phyloP scores from a whole-genome alignment of 2,329 filamentous ascomycete genomes.

The Rhexocercosporidium sp. region DNA sequence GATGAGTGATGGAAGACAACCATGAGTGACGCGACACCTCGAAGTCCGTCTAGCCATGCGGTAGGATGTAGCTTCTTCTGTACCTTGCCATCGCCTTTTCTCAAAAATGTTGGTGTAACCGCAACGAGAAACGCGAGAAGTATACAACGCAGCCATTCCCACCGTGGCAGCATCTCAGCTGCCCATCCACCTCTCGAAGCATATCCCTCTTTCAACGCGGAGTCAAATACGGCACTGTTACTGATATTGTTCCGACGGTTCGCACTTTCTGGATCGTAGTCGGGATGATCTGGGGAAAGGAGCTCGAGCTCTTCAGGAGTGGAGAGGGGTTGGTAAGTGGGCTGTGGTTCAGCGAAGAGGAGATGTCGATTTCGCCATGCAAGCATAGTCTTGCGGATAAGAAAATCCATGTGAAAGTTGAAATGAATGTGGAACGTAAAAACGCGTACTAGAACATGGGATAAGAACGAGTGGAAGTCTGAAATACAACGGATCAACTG shows the following conservation, averaged over 20 bases:
- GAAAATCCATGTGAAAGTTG: constrained; percentile 2
- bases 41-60: constrained; percentile 51
- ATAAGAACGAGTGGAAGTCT: not conserved
- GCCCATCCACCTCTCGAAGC: not conserved
- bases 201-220: constrained; percentile 2
- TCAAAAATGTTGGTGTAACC: constrained; percentile 4
- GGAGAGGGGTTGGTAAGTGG: constrained; percentile 10
- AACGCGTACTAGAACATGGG: too few relatives aligned
- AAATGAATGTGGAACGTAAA: not conserved
- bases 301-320: constrained; percentile 7
- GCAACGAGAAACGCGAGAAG: not conserved
- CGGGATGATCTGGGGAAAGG: constrained; percentile 1
- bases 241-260: not conserved
- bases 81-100: not conserved
- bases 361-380: constrained; percentile 10
- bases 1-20: constrained; percentile 43
- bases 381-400: constrained; percentile 1
- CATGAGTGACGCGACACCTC: constrained; percentile 51
- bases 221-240: not conserved
- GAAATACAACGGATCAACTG: not conserved
- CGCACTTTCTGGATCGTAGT: not conserved
- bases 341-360: not conserved
- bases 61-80: constrained; percentile 6
- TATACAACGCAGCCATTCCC: not conserved
- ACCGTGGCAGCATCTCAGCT: not conserved